Base-by-base conservation (phyloP, 2,329 filamentous ascomycete species). In the Pseudocercospora eumusae region DNA sequence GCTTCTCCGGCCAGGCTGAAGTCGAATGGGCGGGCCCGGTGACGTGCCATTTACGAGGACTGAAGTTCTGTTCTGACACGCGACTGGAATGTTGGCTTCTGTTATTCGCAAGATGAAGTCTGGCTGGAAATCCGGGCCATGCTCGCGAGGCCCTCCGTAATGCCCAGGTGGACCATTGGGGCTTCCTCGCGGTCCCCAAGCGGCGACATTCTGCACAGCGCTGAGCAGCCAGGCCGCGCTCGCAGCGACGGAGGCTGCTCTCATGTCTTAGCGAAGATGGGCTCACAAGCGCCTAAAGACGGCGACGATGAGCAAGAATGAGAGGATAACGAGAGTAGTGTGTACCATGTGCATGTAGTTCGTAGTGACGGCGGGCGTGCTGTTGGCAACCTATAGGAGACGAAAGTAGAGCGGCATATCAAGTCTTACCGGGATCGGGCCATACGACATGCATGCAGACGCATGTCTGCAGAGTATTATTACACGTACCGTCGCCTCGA, bases 31-130 rank as follows among this genome's bases (percentile, higher is more conserved):
- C 1, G 84, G 84, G 0, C 82, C 84, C 1, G 84, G 84, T 20
- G 77, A 76, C 0, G 81, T 81, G 42, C 81, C 82, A 66, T 86
- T 86, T 63, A 85, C 74, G 11, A 84, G 68, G 0, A 81, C 81
- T 3, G 77, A 83, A 56, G 77, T 73, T 21, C 81, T 75, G 2
- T 75, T 72, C 62, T 81, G 71, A 64, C 83, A 84, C 54, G 79
- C 79, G 53, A 81, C 71, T 0, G 74, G 72, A 42, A 81, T 71
- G n/a, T 79, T 73, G 55, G 75, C 69, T 20, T 76, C 70, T 4
- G 80, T 79, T 2, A 82, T 76, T 20, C 76, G 74, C n/a, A 85
- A 77, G 20, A 82, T 74, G 60, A 78, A 73, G 62, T 84, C 78
- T 5, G 82, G 82, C 2, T 61, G 66, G 44, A 77, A 79, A 28